Base-by-base conservation (phyloP, 345 rosid species). In the Arabidopsis suecica region DNA sequence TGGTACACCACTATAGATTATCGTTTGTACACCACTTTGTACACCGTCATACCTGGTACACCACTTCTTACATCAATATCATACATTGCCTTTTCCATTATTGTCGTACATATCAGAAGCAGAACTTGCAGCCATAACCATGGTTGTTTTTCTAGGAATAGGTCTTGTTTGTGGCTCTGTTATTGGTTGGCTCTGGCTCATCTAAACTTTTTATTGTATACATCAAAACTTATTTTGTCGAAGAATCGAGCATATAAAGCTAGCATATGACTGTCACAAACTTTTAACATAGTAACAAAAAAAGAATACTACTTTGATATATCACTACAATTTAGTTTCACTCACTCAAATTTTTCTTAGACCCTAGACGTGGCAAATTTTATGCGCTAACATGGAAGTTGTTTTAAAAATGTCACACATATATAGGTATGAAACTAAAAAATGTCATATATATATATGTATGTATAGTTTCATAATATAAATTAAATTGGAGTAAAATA, bases 131-230 rank as follows among this genome's bases (percentile, higher is more conserved):
- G 97, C 97, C 7, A 81, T 94, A 47, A 84, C 85, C 34, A 82
- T 94, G 88, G 79, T 85, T 48, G 87, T 89, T 75, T 88, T 83
- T 75, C 86, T 91, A 32, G 98, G 97, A 32, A 0, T 88, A 20
- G 96, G 97, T 34, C 82, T 94, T 81, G 91, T 88, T 34, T 38
- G 86, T 65, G 97, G 98, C 53, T 91, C 96, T 0, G 74, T 88
- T 77, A 84, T 88, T 65, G 88, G 98, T 16, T 94, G 98, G 98
- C 79, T 91, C 79, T 91, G 97, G 97, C 73, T 86, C 67, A 77
- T 91, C 11, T 87, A 63, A 84, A 32, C 13, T 57, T 38, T 13
- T 49, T 12, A 18, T 25, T 68, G 65, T 65, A 20, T 20, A 20
- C 22, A 20, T 20, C 22, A 20, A 20, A 20, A 20, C 22, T 20